Base-by-base conservation (phyloP, 148 eudicot genomes). In the Silene uniflora region DNA sequence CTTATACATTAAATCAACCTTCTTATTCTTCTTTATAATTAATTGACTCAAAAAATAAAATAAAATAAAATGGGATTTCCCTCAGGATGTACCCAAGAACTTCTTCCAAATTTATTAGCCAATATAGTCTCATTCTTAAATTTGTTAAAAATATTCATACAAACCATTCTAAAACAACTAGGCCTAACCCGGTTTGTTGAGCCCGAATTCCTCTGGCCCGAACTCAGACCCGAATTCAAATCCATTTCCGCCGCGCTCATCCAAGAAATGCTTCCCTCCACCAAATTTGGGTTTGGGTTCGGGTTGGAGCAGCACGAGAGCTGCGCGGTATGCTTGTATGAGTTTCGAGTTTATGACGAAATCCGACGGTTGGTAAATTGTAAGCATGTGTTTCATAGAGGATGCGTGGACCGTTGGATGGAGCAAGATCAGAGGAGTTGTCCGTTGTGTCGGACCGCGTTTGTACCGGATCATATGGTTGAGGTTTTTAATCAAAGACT, bases 401-500 rank as follows among this genome's bases (percentile, higher is more conserved):
- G 77, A 63, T 93, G 96, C 73, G 80, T 91, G 69, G 98, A 88
- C 88, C 86, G 87, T 76, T 93, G 97, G 96, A 88, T 93, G 89
- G 93, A 88, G 49, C 92, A 89, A 60, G 91, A 88, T 77, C 91
- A 86, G 73, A 82, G 81, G 61, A 91, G 84, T 21, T 91, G 93
- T 49, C 91, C 93, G 16, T 87, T 89, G 3, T 91, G 93, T 75
- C 74, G 93, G 75, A 83, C 90, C 16, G 81, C 74, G 19, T 82
- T 89, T 32, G 75, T 91, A 14, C 86, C 91, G 6, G 81, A 78
- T 58, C 84, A 90, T 70, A 61, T 90, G 80, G 85, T 75, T 72
- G 91, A 86, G 17, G 19, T 39, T 21, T 87, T 87, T 56, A 87
- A 88, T 59, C 88, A 91, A 75, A 79, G 83, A 68, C 73, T 88